Base-by-base conservation (phyloP, 192 early-diverging fungal species). In the Chytriomyces hyalinus region DNA sequence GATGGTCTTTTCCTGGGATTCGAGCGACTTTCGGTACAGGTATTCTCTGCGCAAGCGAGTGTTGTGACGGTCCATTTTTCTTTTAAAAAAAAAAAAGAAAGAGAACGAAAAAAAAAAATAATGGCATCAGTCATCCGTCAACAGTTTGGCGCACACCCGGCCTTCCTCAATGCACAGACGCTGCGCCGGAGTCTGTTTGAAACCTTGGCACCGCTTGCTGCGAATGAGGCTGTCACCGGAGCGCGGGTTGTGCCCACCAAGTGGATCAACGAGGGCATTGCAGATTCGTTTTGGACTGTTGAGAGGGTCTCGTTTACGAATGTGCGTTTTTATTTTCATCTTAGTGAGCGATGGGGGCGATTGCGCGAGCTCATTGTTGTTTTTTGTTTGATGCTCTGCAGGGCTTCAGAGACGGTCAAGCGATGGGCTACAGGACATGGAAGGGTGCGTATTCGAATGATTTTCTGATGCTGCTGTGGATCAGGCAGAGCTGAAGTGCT, bases 1-100 rank as follows among this genome's bases (percentile, higher is more conserved):
- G 65, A 95, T 96, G 75, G 90, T 90, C 77, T 89, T 88, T 57
- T 99, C 96, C 81, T 97, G 94, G 47, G 92, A 85, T 87, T 99
- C 97, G 6, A 97, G 88, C 10, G 96, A 93, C 87, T 99, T 99
- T 82, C 92, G 91, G 90, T 97, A 98, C 46, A 99, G 90, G 75
- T 96, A 99, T 86, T 99, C 97, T 78, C 95, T 83, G 53, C 97
- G 88, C 68, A 93, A 87, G 46, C 97, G 91, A 44, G 94, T 90
- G 44, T 62, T 61, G 57, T 73, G 71, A 6, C 71, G 53, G 57
- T 73, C 71, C 71, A 73, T 73, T 45, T 49, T 65, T 59, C 6
- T n/a, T 68, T 57, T 5, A 57, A 50, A 15, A 20, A 43, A 50
- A 57, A 70, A 57, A 70, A 70, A 28, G 22, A 70, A 28, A 70